Evolutionary conservation across 768 basidiomycete genomes (phyloP).

Genomic region (Mycena chlorophos): DNA sequence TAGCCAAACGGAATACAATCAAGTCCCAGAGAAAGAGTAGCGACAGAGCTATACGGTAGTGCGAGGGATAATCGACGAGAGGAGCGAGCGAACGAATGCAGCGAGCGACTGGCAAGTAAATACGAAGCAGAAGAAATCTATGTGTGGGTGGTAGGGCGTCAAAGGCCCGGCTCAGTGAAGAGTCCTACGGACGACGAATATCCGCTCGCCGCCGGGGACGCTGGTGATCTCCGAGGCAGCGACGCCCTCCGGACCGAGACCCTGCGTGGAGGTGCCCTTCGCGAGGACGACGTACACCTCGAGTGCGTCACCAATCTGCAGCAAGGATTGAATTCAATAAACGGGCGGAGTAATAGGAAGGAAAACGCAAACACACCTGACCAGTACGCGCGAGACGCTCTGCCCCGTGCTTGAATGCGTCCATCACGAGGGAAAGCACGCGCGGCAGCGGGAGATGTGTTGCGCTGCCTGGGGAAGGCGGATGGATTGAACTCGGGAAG

Average conservation of each 20-base stretch:
- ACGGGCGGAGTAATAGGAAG: background rate
- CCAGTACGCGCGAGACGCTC: constrained; percentile 82
- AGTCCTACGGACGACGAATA: constrained; percentile 62
- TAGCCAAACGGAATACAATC: no score
- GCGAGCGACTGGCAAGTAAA: no score
- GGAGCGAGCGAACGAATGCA: no score
- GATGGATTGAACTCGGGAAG: background rate
- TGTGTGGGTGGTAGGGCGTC: no score
- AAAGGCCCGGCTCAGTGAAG: background rate
- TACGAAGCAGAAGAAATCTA: no score
- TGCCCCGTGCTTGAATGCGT: constrained; percentile 96
- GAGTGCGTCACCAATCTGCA: constrained; percentile 89
- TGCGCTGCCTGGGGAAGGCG: constrained; percentile 1
- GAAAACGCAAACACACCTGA: constrained; percentile 49
- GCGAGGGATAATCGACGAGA: no score
- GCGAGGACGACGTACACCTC: constrained; percentile 88
- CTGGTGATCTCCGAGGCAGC: constrained; percentile 66
- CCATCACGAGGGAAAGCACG: constrained; percentile 86
- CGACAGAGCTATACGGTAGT: no score
- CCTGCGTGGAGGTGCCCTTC: constrained; percentile 61
- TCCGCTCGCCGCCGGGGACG: constrained; percentile 64
- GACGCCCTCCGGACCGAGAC: constrained; percentile 41
- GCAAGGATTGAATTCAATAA: background rate
- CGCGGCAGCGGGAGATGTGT: constrained; percentile 74
- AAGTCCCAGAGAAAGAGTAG: no score